A percentile compares a stretch with the other conserved stretches of the same genome.
Evolutionary conservation across 208 protist species (phyloP).

Genomic region (Crithidia bombi): DNA sequence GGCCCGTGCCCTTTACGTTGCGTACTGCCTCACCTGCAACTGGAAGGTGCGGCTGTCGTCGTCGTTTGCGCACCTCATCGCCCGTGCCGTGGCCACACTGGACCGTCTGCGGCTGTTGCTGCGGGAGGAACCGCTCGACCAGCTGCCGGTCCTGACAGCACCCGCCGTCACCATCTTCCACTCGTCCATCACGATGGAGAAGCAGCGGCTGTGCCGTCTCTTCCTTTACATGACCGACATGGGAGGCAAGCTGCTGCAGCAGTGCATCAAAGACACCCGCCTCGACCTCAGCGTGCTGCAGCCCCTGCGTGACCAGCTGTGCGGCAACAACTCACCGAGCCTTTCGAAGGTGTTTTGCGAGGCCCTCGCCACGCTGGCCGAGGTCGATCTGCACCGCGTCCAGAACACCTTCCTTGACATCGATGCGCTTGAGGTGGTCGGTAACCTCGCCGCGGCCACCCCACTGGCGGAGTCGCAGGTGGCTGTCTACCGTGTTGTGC

Average conservation of each 20-base stretch:
- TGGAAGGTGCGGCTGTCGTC: constrained; percentile 51
- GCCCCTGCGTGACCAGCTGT: constrained; percentile 67
- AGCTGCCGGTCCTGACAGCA: constrained; percentile 21
- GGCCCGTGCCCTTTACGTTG: constrained; percentile 51
- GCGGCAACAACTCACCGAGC: constrained; percentile 31
- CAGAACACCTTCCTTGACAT: constrained; percentile 55
- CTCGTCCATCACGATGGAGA: constrained; percentile 22
- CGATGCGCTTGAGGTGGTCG: constrained; percentile 73
- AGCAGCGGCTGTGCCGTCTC: constrained; percentile 39
- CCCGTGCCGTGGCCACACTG: constrained; percentile 38
- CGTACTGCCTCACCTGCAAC: constrained; percentile 48
- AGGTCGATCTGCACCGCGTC: constrained; percentile 32
- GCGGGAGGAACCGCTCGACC: constrained; percentile 20
- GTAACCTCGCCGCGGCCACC: constrained; percentile 41
- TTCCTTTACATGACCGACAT: constrained; percentile 32
- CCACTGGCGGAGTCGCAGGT: constrained; percentile 65
- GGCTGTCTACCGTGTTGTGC: constrained; percentile 48
- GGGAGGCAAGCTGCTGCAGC: constrained; percentile 35
- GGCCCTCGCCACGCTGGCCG: constrained; percentile 36
- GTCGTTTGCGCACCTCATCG: constrained; percentile 48
- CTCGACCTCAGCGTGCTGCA: constrained; percentile 45
- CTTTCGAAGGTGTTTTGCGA: constrained; percentile 69
- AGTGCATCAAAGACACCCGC: constrained; percentile 38
- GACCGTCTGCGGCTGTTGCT: constrained; percentile 31
- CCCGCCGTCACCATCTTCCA: constrained; percentile 36